Evolutionary conservation across 495 filamentous ascomycete genomes (phyloP).

Genomic region (Daldinia bambusicola): DNA sequence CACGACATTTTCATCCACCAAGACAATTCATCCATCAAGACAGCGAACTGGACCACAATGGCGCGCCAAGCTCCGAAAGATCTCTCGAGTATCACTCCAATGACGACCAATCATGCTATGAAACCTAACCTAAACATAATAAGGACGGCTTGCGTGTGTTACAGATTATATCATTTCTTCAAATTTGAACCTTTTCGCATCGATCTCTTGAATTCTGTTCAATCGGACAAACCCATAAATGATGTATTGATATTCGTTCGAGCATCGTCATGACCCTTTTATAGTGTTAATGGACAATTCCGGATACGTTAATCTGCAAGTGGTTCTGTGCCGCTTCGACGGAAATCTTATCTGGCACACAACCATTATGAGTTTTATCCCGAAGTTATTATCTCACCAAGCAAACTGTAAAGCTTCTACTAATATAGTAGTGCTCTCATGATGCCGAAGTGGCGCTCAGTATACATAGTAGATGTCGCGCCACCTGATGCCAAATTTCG

Average conservation of each 20-base stretch:
- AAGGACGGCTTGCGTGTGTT: conserved; percentile 21
- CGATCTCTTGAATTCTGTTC: background rate
- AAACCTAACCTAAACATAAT: background rate
- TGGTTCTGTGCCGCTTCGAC: background rate
- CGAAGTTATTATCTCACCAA: conserved; percentile 24
- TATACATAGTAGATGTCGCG: background rate
- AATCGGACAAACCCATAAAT: conserved; percentile 3
- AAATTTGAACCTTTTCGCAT: conserved; percentile 15
- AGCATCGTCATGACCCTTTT: background rate
- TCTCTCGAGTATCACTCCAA: background rate
- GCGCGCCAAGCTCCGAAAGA: conserved; percentile 10
- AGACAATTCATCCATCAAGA: background rate
- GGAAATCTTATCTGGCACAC: conserved; percentile 11
- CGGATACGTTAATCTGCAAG: background rate
- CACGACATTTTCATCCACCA: background rate
- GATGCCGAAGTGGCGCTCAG: background rate
- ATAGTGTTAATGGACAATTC: background rate
- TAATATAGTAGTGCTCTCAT: conserved; percentile 27
- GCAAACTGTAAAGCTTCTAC: conserved; percentile 16
- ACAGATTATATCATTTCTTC: conserved; percentile 13
- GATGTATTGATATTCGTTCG: conserved; percentile 2
- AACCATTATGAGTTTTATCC: conserved; percentile 17
- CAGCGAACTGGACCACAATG: conserved; percentile 3
- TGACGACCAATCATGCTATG: conserved; percentile 13
- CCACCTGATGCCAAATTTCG: background rate